A percentile compares a stretch with the other conserved stretches of the same genome.
phyloP scores from a whole-genome alignment of 139 green algal species.

The Zygnema circumcarinatum region DNA sequence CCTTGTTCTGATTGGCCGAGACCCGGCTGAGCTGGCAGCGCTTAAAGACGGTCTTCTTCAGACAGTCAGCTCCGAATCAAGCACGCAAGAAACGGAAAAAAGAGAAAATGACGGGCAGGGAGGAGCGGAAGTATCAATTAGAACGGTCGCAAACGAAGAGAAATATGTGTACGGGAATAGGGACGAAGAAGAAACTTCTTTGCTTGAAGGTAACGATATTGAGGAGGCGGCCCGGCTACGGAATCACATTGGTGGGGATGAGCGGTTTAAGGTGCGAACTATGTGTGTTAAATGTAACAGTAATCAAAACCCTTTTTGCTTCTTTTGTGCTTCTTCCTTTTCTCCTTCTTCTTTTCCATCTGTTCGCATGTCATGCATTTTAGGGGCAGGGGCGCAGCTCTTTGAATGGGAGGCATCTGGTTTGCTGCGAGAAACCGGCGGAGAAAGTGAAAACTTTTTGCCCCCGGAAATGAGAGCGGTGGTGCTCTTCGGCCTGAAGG shows the following conservation, averaged over 20 bases:
- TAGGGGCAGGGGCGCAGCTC: too few relatives aligned
- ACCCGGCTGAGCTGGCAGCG: conserved; percentile 8
- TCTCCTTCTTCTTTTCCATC: too few relatives aligned
- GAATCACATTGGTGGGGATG: background rate
- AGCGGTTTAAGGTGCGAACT: background rate
- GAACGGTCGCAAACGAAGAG: background rate
- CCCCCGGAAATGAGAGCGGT: too few relatives aligned
- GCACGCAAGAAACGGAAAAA: background rate
- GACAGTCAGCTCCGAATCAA: background rate
- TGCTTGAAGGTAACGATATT: background rate
- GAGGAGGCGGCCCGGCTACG: background rate
- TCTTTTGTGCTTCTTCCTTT: too few relatives aligned
- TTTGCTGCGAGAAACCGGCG: too few relatives aligned
- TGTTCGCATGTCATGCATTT: too few relatives aligned
- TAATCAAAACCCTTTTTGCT: too few relatives aligned
- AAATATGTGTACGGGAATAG: background rate
- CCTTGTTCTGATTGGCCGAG: conserved; percentile 37
- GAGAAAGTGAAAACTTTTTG: too few relatives aligned
- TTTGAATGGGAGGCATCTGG: too few relatives aligned
- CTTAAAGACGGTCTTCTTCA: background rate
- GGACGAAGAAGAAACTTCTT: background rate
- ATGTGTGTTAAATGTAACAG: too few relatives aligned
- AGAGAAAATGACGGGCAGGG: background rate
- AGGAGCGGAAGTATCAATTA: background rate
- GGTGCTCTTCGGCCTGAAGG: background rate